Conservation (phyloP, 2,329 filamentous ascomycete species). For the Akanthomyces lecanii region DNA sequence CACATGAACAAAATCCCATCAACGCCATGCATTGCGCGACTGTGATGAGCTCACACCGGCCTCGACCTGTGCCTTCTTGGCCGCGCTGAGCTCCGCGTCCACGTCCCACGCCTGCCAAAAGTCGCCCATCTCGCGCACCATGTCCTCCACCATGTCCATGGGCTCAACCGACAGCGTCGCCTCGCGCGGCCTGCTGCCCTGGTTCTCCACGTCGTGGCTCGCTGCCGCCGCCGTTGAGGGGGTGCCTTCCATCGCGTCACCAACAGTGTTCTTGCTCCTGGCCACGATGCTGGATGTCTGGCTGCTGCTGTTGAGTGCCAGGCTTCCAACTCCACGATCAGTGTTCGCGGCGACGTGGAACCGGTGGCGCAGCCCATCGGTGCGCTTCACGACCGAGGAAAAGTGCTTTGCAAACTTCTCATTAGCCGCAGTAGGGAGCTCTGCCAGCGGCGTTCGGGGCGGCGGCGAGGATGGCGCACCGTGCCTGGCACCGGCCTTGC, state of each 20-base stretch:
- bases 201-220: not conserved
- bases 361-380: slow-evolving; percentile 27
- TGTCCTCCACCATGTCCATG: slow-evolving; percentile 34
- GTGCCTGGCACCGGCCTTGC: not conserved
- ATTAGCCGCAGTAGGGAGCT: slow-evolving; percentile 32
- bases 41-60: slow-evolving; percentile 17
- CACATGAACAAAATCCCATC: not conserved
- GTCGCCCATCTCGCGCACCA: slow-evolving; percentile 35
- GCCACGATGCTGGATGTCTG: not conserved
- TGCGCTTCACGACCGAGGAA: slow-evolving; percentile 37
- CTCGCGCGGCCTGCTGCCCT: not conserved
- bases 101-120: slow-evolving; percentile 33
- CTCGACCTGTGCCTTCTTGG: slow-evolving; percentile 22
- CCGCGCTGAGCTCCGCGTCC: slow-evolving; percentile 33
- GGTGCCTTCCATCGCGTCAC: slow-evolving; percentile 12
- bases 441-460: slow-evolving; percentile 32
- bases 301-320: not conserved
- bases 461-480: slow-evolving; percentile 39
- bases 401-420: slow-evolving; percentile 47
- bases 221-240: not conserved
- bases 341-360: slow-evolving; percentile 26
- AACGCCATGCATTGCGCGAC: slow-evolving; percentile 26
- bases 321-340: slow-evolving; percentile 25
- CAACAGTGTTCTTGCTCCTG: not conserved
- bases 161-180: slow-evolving; percentile 26